Conservation (phyloP, 768 basidiomycete genomes). For the Naematelia encephala region DNA sequence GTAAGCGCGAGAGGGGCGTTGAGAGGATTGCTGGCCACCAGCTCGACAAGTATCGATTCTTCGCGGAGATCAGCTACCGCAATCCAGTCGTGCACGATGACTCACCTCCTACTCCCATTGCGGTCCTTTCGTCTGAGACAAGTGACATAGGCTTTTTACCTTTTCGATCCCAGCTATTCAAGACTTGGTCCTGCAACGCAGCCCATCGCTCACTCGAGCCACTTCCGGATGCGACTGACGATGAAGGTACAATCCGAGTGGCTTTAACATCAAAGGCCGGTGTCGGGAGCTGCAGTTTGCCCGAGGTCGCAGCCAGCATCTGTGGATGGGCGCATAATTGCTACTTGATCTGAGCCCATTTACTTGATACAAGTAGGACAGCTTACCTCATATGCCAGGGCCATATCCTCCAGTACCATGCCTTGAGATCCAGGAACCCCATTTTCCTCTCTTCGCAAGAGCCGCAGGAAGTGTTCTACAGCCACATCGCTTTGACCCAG, state of each 20-base stretch:
- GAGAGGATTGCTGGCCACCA: conserved; percentile 50
- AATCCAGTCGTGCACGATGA: background rate
- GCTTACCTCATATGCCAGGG: conserved; percentile 73
- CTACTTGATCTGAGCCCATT: conserved; percentile 51
- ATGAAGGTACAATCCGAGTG: conserved; percentile 61
- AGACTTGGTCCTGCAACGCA: conserved; percentile 64
- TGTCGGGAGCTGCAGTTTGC: conserved; percentile 63
- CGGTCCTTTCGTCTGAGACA: conserved; percentile 15
- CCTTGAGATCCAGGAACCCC: conserved; percentile 54
- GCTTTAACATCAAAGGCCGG: conserved; percentile 62
- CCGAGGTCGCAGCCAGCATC: conserved; percentile 51
- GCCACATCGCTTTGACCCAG: conserved; percentile 79
- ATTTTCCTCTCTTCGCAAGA: conserved; percentile 57
- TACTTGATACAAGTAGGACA: too few relatives aligned
- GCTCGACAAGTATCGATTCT: conserved; percentile 48
- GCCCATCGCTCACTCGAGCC: conserved; percentile 57
- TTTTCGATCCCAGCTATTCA: conserved; percentile 52
- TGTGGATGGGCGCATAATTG: conserved; percentile 67
- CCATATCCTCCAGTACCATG: conserved; percentile 80
- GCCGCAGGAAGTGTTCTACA: conserved; percentile 69
- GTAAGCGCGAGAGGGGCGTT: conserved; percentile 45
- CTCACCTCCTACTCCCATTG: conserved; percentile 36
- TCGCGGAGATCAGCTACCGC: conserved; percentile 5
- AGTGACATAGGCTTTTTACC: conserved; percentile 40
- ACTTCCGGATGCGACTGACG: conserved; percentile 54